Percentiles rank a stretch among this genome's conserved stretches.
Conservation (phyloP, 2,329 filamentous ascomycete genomes). For the Dothiorella sarmentorum region DNA sequence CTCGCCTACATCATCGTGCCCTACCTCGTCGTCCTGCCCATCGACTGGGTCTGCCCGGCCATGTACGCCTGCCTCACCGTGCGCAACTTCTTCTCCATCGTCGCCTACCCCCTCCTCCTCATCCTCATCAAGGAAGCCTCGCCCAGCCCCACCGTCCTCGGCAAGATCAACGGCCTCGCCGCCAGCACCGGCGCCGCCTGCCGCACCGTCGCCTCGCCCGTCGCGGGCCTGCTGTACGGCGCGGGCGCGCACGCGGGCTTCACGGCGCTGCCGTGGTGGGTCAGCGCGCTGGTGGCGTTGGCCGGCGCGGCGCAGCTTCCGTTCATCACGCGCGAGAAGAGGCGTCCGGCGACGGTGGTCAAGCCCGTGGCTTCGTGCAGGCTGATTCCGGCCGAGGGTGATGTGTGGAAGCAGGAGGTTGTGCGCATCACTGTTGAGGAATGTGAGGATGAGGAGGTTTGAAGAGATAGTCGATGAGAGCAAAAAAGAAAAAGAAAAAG, state of each 20-base stretch:
- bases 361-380: conserved; percentile 29
- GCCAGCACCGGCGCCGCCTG: conserved; percentile 69
- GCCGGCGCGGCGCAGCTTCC: conserved; percentile 56
- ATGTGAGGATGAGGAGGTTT: too few relatives aligned
- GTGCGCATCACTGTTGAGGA: conserved; percentile 23
- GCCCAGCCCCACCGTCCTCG: conserved; percentile 59
- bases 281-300: conserved; percentile 54
- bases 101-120: conserved; percentile 64
- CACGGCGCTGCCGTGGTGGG: conserved; percentile 63
- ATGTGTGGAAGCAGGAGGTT: conserved; percentile 20
- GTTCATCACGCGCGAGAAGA: conserved; percentile 51
- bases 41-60: conserved; percentile 53
- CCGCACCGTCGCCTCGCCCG: conserved; percentile 65
- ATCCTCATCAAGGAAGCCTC: conserved; percentile 72
- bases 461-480: neutral
- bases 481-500: neutral
- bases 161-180: conserved; percentile 69
- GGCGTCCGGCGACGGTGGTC: conserved; percentile 39
- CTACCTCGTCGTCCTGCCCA: conserved; percentile 60
- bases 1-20: conserved; percentile 67
- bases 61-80: conserved; percentile 64
- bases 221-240: conserved; percentile 66
- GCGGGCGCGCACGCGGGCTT: conserved; percentile 55
- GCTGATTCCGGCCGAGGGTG: conserved; percentile 26
- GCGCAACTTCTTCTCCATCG: conserved; percentile 65